A percentile compares a stretch with the other conserved stretches of the same genome.
Evolutionary conservation across 495 filamentous ascomycete genomes (phyloP).

Genomic region (Aspergillus diversus): DNA sequence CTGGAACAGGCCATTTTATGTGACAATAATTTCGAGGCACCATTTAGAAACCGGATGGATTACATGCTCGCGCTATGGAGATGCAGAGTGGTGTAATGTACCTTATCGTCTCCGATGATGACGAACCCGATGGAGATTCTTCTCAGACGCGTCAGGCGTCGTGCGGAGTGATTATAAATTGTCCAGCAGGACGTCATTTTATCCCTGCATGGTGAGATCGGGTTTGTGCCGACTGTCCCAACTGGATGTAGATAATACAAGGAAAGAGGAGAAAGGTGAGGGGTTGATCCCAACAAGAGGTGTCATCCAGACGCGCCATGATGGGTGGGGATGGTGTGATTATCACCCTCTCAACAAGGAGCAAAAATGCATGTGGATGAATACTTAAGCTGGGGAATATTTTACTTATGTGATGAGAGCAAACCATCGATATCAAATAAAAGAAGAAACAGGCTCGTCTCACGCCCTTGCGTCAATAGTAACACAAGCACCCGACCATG

Average conservation of each 20-base stretch:
- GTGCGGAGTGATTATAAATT: conserved; percentile 21
- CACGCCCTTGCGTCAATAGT: background rate
- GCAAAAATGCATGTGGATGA: background rate
- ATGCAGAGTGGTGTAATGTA: conserved; percentile 11
- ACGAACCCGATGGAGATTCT: background rate
- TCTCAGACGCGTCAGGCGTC: background rate
- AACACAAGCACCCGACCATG: conserved; percentile 28
- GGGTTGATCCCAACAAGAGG: background rate
- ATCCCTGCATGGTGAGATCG: conserved; percentile 29
- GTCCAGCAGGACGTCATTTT: conserved; percentile 18
- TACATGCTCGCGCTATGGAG: conserved; percentile 7
- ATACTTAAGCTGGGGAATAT: background rate
- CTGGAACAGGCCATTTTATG: background rate
- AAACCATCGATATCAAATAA: background rate
- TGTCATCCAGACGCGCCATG: conserved; percentile 26
- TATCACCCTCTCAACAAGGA: conserved; percentile 12
- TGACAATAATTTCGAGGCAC: background rate
- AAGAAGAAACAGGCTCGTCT: background rate
- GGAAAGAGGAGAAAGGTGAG: conserved; percentile 9
- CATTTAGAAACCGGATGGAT: background rate
- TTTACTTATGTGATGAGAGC: no score
- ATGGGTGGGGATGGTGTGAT: conserved; percentile 44
- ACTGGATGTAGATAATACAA: conserved; percentile 23
- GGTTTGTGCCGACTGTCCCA: background rate
- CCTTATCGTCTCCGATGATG: background rate